Evolutionary conservation across 352 stramenopile genomes (phyloP).

Genomic region (Phytophthora citrophthora): DNA sequence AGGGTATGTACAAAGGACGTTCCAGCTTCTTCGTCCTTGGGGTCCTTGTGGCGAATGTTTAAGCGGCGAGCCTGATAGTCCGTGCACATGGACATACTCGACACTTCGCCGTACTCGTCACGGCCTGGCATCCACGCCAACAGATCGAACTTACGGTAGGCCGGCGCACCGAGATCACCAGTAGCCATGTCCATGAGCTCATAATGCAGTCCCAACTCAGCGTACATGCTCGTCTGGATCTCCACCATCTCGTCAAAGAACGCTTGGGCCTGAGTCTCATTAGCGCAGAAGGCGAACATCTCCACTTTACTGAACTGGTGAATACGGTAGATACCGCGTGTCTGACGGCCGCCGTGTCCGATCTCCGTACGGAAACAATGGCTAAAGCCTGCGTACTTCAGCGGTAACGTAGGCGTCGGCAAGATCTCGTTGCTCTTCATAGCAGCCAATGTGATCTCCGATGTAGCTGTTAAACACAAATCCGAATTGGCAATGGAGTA

Average conservation of each 20-base stretch:
- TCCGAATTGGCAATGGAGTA: conserved; percentile 88
- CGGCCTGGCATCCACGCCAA: conserved; percentile 89
- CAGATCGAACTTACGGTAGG: conserved; percentile 89
- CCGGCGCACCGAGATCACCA: conserved; percentile 77
- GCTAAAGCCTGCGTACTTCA: conserved; percentile 83
- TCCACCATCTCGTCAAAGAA: conserved; percentile 86
- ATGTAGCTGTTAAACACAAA: conserved; percentile 83
- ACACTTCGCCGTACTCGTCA: conserved; percentile 81
- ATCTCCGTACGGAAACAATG: conserved; percentile 92
- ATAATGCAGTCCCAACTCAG: conserved; percentile 80
- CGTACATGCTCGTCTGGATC: conserved; percentile 81
- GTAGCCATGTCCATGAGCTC: conserved; percentile 89
- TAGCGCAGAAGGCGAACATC: conserved; percentile 87
- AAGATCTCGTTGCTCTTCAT: conserved; percentile 84
- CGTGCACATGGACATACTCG: conserved; percentile 90
- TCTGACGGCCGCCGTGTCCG: conserved; percentile 75
- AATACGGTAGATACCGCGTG: conserved; percentile 86
- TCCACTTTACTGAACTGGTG: conserved; percentile 93
- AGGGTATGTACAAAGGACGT: conserved; percentile 89
- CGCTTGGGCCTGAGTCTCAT: conserved; percentile 63
- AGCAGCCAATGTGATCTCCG: conserved; percentile 86
- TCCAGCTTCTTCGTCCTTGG: conserved; percentile 47
- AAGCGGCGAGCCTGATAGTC: conserved; percentile 89
- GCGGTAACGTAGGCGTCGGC: conserved; percentile 53
- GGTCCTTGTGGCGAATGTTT: conserved; percentile 84